Evolutionary conservation across 352 stramenopile species (phyloP).

Genomic region (Hyaloperonospora brassicae): DNA sequence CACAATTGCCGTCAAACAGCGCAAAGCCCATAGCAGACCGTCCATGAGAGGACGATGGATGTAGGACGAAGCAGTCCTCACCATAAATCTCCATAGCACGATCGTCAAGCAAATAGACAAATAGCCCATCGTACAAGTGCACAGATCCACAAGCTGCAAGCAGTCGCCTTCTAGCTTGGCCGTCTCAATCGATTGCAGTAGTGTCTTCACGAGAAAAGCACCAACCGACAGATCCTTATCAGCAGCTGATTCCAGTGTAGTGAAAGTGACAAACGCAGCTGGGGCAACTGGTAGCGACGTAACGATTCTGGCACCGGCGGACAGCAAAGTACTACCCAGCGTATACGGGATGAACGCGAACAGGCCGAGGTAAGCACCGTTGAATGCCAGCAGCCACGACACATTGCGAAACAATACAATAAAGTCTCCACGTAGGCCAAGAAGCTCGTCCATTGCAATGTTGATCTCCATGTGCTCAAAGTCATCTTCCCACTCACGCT

Average conservation of each 20-base stretch:
- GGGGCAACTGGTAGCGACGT: conserved; percentile 37
- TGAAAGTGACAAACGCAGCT: conserved; percentile 20
- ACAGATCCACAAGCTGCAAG: conserved; percentile 78
- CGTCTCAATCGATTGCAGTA: conserved; percentile 45
- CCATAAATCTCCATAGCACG: conserved; percentile 79
- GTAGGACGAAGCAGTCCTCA: conserved; percentile 75
- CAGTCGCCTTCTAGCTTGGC: conserved; percentile 67
- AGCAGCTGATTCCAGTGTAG: conserved; percentile 13
- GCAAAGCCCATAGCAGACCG: conserved; percentile 68
- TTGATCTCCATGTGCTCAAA: conserved; percentile 91
- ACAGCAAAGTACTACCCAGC: conserved; percentile 87
- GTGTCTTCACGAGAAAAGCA: conserved; percentile 42
- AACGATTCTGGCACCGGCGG: conserved; percentile 53
- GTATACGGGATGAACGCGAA: conserved; percentile 95
- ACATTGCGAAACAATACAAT: conserved; percentile 93
- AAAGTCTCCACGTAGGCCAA: conserved; percentile 93
- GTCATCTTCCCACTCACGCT: conserved; percentile 76
- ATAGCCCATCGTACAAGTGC: conserved; percentile 73
- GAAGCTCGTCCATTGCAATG: conserved; percentile 94
- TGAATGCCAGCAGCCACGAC: conserved; percentile 95
- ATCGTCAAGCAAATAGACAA: conserved; percentile 80
- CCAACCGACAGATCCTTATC: conserved; percentile 21
- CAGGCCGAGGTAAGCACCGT: conserved; percentile 93
- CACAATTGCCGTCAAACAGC: conserved; percentile 78
- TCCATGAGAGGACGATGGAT: conserved; percentile 77